Evolutionary conservation across 108 stramenopile species (phyloP), one percentile per base, ranked within the genome.

Genomic region (Epipyxis sp.): DNA sequence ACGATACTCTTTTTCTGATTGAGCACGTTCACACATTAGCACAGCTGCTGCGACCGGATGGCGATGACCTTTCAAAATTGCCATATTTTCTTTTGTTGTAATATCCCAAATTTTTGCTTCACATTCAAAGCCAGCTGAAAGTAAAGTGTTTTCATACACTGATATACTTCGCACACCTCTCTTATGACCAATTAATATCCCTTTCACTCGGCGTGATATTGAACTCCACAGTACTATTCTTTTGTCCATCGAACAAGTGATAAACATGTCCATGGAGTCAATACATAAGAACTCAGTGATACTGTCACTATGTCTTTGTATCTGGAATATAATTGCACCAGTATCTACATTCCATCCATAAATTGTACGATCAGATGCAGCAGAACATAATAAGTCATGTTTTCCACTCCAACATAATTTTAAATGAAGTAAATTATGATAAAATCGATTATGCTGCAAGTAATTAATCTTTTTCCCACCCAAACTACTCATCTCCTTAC

Each of bases 121-220:
- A 42, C 71, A 74, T 39, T 74, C 71, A 42, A 74, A 74, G 20
- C 71, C 71, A 10, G 71, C 71, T 6, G 71, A 74, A 3, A 74
- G 34, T 3, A 74, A 39, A 13, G 42, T 57, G 50, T 57, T 57
- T 37, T 74, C 50, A 20, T 27, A 46, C 10, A 54, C 29, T 32
- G 71, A 74, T 6, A 74, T 6, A 57, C 13, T 43, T 3, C 71
- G 71, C 29, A 74, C 71, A 32, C 71, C 71, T 13, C 71, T 37
- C 13, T 74, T 6, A 32, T 74, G 71, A 39, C 71, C 71, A 10
- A 74, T 6, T 32, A 74, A 57, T 35, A 74, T 25, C 6, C 71
- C 71, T 39, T 74, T 74, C 34, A 74, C 71, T 13, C 71, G 71
- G 41, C 71, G 71, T 27, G 10, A 13, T 29, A 42, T 54, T 74